Conservation (phyloP, 352 stramenopile genomes). For the Pythium utonaiense region DNA sequence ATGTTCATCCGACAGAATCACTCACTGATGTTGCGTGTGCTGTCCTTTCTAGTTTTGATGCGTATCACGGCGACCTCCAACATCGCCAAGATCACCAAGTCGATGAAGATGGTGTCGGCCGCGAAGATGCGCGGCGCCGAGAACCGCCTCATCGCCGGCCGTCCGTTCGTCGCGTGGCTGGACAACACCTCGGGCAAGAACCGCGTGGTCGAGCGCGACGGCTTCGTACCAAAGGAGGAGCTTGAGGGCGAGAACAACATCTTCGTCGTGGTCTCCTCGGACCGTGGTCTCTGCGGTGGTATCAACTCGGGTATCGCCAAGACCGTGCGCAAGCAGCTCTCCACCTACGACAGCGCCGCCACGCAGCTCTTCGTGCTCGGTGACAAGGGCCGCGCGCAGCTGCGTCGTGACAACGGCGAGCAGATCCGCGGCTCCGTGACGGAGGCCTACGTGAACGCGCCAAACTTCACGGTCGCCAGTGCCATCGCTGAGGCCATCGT, state of each 20-base stretch:
- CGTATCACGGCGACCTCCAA: constrained; percentile 98
- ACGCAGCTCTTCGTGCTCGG: constrained; percentile 93
- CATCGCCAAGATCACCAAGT: constrained; percentile 99
- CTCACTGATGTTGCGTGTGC: not conserved
- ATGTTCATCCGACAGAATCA: no score
- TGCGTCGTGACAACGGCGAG: constrained; percentile 79
- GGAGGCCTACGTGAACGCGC: constrained; percentile 68
- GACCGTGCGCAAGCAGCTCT: constrained; percentile 80
- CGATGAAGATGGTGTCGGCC: constrained; percentile 99
- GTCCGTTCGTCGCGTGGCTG: constrained; percentile 78
- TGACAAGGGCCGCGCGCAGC: constrained; percentile 95
- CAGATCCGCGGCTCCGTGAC: constrained; percentile 77
- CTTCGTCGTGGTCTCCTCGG: constrained; percentile 95
- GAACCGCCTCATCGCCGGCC: constrained; percentile 76
- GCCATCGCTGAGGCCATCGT: constrained; percentile 88
- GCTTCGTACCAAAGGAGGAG: constrained; percentile 79
- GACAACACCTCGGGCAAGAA: constrained; percentile 78
- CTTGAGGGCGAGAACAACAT: constrained; percentile 87
- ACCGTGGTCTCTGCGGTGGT: constrained; percentile 98
- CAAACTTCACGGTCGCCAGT: constrained; percentile 92
- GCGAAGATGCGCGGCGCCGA: constrained; percentile 98
- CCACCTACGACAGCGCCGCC: constrained; percentile 49
- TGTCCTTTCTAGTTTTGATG: constrained; percentile 87
- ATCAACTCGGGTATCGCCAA: constrained; percentile 97
- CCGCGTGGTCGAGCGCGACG: constrained; percentile 86